A percentile compares a stretch with the other conserved stretches of the same genome.
phyloP scores from a whole-genome alignment of 2,329 filamentous ascomycete species.

The Colletotrichum magnum region DNA sequence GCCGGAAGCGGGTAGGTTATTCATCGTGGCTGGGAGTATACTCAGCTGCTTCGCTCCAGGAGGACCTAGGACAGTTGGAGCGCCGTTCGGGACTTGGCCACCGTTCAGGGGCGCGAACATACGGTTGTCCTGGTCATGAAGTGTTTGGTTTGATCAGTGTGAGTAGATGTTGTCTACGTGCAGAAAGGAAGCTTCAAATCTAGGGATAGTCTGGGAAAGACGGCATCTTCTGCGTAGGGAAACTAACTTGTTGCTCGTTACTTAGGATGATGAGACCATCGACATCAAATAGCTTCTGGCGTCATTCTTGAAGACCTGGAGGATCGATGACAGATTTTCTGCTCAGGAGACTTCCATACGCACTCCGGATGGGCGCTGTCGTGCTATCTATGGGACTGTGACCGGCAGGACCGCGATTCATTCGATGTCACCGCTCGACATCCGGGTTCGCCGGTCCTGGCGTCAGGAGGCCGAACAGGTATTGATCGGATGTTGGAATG shows the following conservation, averaged over 20 bases:
- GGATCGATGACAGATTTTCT: constrained; percentile 74
- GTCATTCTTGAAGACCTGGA: constrained; percentile 77
- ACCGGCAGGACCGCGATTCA: constrained; percentile 49
- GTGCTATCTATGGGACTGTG: constrained; percentile 35
- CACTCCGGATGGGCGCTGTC: constrained; percentile 45
- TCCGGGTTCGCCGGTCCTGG: constrained; percentile 49
- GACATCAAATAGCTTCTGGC: constrained; percentile 81
- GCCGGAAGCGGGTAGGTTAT: constrained; percentile 26
- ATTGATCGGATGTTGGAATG: constrained; percentile 44
- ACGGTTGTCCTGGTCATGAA: constrained; percentile 46
- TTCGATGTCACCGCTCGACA: constrained; percentile 50
- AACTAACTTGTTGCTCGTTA: constrained; percentile 75
- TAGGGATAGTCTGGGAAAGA: constrained; percentile 47
- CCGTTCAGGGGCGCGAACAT: constrained; percentile 31
- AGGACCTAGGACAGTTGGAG: constrained; percentile 42
- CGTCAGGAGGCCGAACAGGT: constrained; percentile 63
- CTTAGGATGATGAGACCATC: constrained; percentile 80
- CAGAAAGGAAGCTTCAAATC: constrained; percentile 85
- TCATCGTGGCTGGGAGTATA: constrained; percentile 42
- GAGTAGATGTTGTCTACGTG: constrained; percentile 90
- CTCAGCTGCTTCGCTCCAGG: constrained; percentile 32
- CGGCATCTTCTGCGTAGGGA: background rate
- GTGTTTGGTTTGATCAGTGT: constrained; percentile 81
- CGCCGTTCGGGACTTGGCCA: constrained; percentile 38
- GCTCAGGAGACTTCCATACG: constrained; percentile 65